These are phyloP conservation scores for Psilocybe azurescens DNA, from an alignment of 768 basidiomycete genomes.

Conservation along the genomic window DNA sequence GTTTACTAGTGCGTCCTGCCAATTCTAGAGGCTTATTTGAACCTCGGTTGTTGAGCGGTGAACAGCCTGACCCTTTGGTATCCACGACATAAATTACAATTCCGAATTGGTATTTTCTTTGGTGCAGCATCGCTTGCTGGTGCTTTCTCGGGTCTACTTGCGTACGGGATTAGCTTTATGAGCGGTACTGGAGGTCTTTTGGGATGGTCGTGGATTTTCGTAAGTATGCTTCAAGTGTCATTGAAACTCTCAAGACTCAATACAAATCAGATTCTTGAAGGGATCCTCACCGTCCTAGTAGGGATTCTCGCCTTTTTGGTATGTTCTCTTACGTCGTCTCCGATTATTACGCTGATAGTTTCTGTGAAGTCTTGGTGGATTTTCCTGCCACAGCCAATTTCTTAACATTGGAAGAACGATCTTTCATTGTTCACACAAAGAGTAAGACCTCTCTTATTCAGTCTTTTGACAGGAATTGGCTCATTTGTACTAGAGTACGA, in stretches of 20 bases:
- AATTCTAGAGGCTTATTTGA: neutral
- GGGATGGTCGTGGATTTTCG: constrained; percentile 77
- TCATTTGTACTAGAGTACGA: constrained; percentile 47
- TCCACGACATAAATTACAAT: constrained; percentile 62
- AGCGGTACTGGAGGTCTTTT: constrained; percentile 45
- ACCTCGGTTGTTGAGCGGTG: neutral
- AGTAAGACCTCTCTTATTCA: constrained; percentile 39
- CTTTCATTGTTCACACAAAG: constrained; percentile 58
- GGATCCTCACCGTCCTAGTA: constrained; percentile 61
- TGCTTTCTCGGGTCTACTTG: constrained; percentile 65
- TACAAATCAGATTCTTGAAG: constrained; percentile 60
- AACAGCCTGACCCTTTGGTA: constrained; percentile 71
- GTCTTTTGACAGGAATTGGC: neutral
- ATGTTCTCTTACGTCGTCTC: neutral
- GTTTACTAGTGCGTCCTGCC: constrained; percentile 62
- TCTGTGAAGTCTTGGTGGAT: constrained; percentile 59
- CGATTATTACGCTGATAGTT: neutral
- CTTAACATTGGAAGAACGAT: constrained; percentile 63
- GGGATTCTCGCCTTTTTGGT: constrained; percentile 58
- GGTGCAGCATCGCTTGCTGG: constrained; percentile 68
- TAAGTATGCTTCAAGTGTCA: constrained; percentile 30
- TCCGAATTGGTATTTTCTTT: constrained; percentile 67
- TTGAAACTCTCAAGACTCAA: neutral
- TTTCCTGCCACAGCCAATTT: constrained; percentile 64
- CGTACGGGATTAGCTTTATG: constrained; percentile 62